A percentile compares a stretch with the other conserved stretches of the same genome.
Evolutionary conservation across 2,329 filamentous ascomycete species (phyloP).

Genomic region (Colletotrichum sp.): DNA sequence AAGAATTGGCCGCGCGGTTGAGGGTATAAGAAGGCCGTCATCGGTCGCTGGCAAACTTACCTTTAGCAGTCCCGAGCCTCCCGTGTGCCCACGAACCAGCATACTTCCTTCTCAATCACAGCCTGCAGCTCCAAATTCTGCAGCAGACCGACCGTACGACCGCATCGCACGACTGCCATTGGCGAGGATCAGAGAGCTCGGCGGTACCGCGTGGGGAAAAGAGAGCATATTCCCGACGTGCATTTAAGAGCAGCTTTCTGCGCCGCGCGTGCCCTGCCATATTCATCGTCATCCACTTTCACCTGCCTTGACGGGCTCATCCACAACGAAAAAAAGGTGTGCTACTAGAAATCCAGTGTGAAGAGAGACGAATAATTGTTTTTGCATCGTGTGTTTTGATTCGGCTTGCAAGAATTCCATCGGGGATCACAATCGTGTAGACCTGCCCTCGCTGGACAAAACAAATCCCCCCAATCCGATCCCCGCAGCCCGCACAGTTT

Average conservation of each 20-base stretch:
- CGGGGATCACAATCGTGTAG: not conserved
- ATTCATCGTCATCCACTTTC: not conserved
- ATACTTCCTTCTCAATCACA: not conserved
- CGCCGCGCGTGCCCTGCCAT: not conserved
- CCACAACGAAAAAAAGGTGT: not conserved
- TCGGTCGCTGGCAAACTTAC: not conserved
- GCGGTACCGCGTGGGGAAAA: not conserved
- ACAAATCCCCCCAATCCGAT: not conserved
- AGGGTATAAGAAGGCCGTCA: not conserved
- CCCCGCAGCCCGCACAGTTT: slow-evolving; percentile 10
- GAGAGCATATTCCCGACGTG: not conserved
- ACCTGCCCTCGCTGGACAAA: not conserved
- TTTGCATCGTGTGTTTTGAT: not conserved
- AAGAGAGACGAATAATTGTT: not conserved
- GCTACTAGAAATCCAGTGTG: not conserved
- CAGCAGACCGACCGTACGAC: not conserved
- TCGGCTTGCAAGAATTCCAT: too few species aligned
- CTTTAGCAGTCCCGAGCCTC: not conserved
- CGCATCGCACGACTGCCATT: not conserved
- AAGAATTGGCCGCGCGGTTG: not conserved
- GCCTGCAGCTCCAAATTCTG: not conserved
- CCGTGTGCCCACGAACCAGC: not conserved
- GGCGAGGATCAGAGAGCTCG: not conserved
- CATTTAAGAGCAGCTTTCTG: not conserved
- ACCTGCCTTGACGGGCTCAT: not conserved